These are phyloP conservation scores for Plectranthus barbatus DNA, from an alignment of 257 asterid genomes.

Conservation along the genomic window DNA sequence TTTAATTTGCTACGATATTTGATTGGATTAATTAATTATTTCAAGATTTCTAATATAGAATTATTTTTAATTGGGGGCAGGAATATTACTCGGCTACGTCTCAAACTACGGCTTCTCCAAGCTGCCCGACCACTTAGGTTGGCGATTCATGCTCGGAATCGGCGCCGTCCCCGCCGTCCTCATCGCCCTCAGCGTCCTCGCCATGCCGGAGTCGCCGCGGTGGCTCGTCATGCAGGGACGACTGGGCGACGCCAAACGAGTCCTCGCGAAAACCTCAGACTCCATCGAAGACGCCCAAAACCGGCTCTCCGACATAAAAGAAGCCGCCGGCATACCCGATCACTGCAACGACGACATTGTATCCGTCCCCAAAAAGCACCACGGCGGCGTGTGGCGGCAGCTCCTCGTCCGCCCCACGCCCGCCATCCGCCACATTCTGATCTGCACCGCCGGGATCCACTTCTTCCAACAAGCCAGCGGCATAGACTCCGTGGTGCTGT, in stretches of 20 bases:
- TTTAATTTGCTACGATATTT: too few species aligned
- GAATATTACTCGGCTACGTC: too few species aligned
- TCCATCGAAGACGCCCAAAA: slow-evolving; percentile 44
- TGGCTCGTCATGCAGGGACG: slow-evolving; percentile 94
- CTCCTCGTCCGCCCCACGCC: slow-evolving; percentile 59
- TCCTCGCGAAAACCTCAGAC: slow-evolving; percentile 63
- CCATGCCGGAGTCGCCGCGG: slow-evolving; percentile 89
- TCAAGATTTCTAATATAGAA: too few species aligned
- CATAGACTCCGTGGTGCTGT: too few species aligned
- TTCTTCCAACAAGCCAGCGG: slow-evolving; percentile 81
- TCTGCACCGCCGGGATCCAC: slow-evolving; percentile 56
- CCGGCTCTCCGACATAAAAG: slow-evolving; percentile 57
- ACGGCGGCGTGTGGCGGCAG: slow-evolving; percentile 65
- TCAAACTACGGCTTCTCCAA: too few species aligned
- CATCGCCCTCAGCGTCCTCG: slow-evolving; percentile 24
- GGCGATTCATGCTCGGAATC: too few species aligned
- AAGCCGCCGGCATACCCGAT: slow-evolving; percentile 66
- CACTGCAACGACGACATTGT: slow-evolving; percentile 54
- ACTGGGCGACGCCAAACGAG: too few species aligned
- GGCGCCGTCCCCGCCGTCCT: too few species aligned
- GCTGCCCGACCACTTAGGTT: too few species aligned
- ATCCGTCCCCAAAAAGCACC: slow-evolving; percentile 15
- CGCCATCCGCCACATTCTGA: slow-evolving; percentile 50
- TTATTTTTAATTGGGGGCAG: too few species aligned
- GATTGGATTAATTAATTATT: too few species aligned